These are phyloP conservation scores for Penicillium angulare DNA, from an alignment of 495 filamentous ascomycete species.

Conservation along the genomic window DNA sequence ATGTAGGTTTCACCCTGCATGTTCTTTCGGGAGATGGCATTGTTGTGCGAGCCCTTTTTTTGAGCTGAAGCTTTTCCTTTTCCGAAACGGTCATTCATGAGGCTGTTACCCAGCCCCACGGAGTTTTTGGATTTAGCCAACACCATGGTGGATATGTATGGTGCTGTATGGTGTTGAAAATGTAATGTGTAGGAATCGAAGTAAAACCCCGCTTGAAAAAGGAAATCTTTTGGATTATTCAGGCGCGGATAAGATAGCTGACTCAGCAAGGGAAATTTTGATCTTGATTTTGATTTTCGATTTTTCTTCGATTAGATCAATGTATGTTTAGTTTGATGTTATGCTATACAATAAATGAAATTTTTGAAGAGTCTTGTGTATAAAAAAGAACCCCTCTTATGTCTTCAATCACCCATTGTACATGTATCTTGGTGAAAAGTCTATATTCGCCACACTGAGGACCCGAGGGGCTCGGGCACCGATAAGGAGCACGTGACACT, in stretches of 20 bases:
- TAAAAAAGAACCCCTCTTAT: too few relatives aligned
- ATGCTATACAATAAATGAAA: too few relatives aligned
- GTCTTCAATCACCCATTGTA: background rate
- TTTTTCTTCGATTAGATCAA: background rate
- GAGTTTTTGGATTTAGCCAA: slow-evolving; percentile 92
- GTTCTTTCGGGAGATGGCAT: slow-evolving; percentile 42
- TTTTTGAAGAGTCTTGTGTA: too few relatives aligned
- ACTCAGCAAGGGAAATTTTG: slow-evolving; percentile 16
- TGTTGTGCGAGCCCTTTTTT: slow-evolving; percentile 66
- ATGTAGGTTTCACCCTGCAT: slow-evolving; percentile 47
- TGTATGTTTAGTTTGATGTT: background rate
- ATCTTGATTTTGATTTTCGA: background rate
- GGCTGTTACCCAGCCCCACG: slow-evolving; percentile 86
- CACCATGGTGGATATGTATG: slow-evolving; percentile 63
- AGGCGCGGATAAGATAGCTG: slow-evolving; percentile 35
- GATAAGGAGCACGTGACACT: slow-evolving; percentile 40
- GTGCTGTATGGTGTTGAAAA: slow-evolving; percentile 7
- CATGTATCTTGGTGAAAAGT: background rate
- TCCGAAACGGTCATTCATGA: slow-evolving; percentile 93
- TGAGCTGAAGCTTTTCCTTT: slow-evolving; percentile 78
- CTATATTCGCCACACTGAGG: slow-evolving; percentile 13
- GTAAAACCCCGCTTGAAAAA: slow-evolving; percentile 29
- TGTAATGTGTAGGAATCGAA: slow-evolving; percentile 14
- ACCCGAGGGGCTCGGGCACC: slow-evolving; percentile 28
- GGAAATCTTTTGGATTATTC: slow-evolving; percentile 34